A percentile compares a stretch with the other conserved stretches of the same genome.
phyloP scores from a whole-genome alignment of 306 rosid species.

The Dalbergia cultrata region DNA sequence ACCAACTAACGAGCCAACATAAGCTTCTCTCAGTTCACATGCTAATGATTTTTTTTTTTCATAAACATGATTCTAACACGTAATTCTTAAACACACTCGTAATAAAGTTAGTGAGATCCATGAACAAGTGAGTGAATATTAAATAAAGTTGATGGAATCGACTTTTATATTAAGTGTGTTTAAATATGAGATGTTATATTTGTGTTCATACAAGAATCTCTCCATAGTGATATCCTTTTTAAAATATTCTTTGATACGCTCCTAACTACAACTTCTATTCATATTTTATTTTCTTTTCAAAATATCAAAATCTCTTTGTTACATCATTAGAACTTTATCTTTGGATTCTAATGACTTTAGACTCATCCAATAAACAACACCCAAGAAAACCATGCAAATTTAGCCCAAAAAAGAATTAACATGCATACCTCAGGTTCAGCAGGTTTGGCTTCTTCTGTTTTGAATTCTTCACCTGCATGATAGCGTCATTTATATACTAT shows the following conservation, averaged over 20 bases:
- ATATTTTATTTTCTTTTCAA: no score
- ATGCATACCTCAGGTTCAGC: conserved; percentile 61
- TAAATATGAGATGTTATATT: no score
- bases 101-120: no score
- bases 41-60: no score
- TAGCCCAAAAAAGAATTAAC: neutral
- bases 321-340: neutral
- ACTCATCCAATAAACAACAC: neutral
- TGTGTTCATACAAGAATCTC: no score
- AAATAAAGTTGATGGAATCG: no score
- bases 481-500: conserved; percentile 22
- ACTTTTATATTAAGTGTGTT: no score
- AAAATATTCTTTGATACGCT: no score
- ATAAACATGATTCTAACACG: no score
- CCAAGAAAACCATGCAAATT: neutral
- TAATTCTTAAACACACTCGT: no score
- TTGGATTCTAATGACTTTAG: conserved; percentile 12
- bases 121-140: no score
- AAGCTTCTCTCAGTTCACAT: neutral
- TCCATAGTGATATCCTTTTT: neutral
- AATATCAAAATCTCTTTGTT: neutral
- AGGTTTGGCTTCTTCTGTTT: conserved; percentile 74
- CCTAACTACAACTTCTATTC: no score
- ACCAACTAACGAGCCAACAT: neutral
- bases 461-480: conserved; percentile 83